A percentile compares a stretch with the other conserved stretches of the same genome.
Conservation (phyloP, 2,329 filamentous ascomycete species). For the Tolypocladium album region DNA sequence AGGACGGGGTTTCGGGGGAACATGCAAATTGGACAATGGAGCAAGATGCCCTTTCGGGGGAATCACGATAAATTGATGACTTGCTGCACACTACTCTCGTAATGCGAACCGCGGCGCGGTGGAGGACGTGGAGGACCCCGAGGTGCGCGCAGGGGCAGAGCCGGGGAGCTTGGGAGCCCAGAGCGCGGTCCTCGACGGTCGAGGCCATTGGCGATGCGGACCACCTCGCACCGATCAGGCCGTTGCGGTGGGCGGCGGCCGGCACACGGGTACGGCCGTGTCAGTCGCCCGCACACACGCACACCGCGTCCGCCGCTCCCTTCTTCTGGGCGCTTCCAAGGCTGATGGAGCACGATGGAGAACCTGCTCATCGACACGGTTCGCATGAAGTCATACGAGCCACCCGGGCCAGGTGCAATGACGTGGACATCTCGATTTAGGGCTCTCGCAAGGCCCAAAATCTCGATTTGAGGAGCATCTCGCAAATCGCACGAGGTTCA, state of each 20-base stretch:
- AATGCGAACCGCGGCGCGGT: background rate
- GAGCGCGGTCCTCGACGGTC: constrained; percentile 1
- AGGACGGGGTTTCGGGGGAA: background rate
- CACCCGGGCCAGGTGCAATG: background rate
- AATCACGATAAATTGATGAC: background rate
- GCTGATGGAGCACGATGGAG: background rate
- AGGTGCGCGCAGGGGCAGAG: background rate
- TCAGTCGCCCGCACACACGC: background rate
- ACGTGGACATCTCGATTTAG: background rate
- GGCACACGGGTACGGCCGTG: background rate
- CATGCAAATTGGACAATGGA: background rate
- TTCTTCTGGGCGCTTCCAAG: background rate
- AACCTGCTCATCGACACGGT: background rate
- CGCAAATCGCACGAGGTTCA: background rate
- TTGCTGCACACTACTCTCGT: background rate
- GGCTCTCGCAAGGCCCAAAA: too few relatives aligned
- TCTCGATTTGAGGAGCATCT: background rate
- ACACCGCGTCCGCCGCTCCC: background rate
- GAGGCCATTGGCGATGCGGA: constrained; percentile 1
- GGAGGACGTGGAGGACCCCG: background rate
- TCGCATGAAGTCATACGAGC: background rate
- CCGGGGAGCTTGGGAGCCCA: background rate
- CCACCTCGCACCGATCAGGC: background rate
- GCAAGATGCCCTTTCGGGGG: background rate
- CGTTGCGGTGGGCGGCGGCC: background rate